Conservation (phyloP, 805 yeast species). For the Hanseniaspora taiwanica region DNA sequence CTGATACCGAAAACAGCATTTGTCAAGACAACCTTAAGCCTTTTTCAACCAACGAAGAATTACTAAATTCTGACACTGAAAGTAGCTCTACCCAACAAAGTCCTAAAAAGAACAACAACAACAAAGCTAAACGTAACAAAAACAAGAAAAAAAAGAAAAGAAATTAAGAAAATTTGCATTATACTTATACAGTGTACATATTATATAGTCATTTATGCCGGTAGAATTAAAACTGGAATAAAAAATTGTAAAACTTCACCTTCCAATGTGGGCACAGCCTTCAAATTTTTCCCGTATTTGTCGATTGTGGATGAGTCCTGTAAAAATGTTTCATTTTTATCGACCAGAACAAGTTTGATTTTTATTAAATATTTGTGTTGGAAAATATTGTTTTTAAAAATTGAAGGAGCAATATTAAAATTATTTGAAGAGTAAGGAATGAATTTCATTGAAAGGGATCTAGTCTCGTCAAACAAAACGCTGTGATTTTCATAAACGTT, state of each 20-base stretch:
- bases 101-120: not conserved
- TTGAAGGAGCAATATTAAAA: constrained; percentile 23
- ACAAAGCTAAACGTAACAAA: too few species aligned
- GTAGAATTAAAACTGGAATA: constrained; percentile 33
- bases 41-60: not conserved
- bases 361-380: constrained; percentile 26
- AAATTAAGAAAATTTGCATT: not conserved
- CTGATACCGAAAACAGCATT: not conserved
- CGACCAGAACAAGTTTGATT: constrained; percentile 26
- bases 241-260: constrained; percentile 31
- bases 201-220: constrained; percentile 15
- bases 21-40: not conserved
- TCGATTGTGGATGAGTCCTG: constrained; percentile 23
- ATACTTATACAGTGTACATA: too few species aligned
- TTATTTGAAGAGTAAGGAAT: constrained; percentile 23
- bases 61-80: not conserved
- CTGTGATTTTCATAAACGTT: constrained; percentile 21
- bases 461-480: constrained; percentile 18
- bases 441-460: constrained; percentile 18
- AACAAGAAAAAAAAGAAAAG: not conserved
- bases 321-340: constrained; percentile 7
- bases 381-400: constrained; percentile 28
- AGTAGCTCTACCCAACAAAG: not conserved
- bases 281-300: constrained; percentile 22
- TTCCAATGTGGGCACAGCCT: constrained; percentile 23